Evolutionary conservation across 129 eudicot species (phyloP), one percentile per base, ranked within the genome.

Genomic region (Helianthus tuberosus): DNA sequence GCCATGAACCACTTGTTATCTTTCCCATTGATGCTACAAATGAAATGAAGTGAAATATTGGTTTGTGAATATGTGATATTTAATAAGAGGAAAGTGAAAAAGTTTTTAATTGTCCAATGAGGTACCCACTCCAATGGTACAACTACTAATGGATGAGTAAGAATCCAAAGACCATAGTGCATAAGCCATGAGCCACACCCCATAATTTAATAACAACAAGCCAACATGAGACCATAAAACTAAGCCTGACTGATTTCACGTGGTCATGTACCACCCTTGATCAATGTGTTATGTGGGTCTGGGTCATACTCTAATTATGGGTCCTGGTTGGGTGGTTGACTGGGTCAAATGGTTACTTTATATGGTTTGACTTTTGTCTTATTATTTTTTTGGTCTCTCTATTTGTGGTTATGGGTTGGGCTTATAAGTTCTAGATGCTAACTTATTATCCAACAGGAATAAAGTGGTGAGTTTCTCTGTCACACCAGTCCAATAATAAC

Each of bases 1-100:
- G 60, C 98, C 98, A 93, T 11, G 96, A 89, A 57, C 49, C 79
- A 49, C 79, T 74, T 73, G 84, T 85, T 59, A 76, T 84, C 74
- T 86, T 93, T 23, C 90, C 98, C 96, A 90, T 78, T 0, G 29
- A 29, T 32, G 14, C 3, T 23, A 61, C 14, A 25, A 32, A 32
- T 32, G 11, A 25, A 32, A 32, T 32, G 11, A 44, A 75, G 16
- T 10, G 47, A 27, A 61, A 23, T 50, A 14, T 55, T 76, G 15
- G 69, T 48, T 52, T 43, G 25, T 27, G 32, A 35, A 67, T 29
- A 5, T 12, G 11, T 49, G 9, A 6, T 52, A 75, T 52, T 32
- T 61, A 47, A 16, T 61, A 47, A 16, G 32, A 38, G 6, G 27
- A 59, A 46, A 49, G 61, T 54, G 73, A 25, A 25, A 67, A 8